Percentiles rank a stretch among this genome's conserved stretches.
These are phyloP conservation scores for Hypoxylon sp. DNA, from an alignment of 2,329 filamentous ascomycete genomes.

Conservation along the genomic window DNA sequence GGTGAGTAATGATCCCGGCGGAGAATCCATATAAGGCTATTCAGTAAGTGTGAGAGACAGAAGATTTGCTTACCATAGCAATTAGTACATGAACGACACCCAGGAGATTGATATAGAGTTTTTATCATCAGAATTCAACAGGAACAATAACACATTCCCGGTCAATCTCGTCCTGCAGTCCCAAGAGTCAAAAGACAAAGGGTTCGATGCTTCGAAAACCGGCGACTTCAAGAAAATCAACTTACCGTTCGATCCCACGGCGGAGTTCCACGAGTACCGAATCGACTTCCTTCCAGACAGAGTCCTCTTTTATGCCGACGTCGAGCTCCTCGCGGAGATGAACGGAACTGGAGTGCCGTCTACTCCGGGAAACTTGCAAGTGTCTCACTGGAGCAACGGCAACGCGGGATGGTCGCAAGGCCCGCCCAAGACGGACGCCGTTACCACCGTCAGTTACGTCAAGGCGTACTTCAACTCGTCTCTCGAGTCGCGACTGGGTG, in stretches of 20 bases:
- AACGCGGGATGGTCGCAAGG: conserved; percentile 79
- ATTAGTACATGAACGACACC: conserved; percentile 82
- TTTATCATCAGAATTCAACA: conserved; percentile 75
- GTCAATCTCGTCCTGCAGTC: conserved; percentile 85
- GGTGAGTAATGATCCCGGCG: conserved; percentile 61
- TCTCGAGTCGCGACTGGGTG: conserved; percentile 56
- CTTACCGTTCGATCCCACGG: conserved; percentile 76
- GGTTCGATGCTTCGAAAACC: conserved; percentile 74
- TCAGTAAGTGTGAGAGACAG: neutral
- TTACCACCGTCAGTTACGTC: conserved; percentile 76
- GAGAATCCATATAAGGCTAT: neutral
- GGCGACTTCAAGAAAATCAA: conserved; percentile 70
- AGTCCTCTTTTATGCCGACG: conserved; percentile 80
- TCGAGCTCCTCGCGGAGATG: conserved; percentile 69
- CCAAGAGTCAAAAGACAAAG: conserved; percentile 68
- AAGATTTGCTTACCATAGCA: conserved; percentile 19
- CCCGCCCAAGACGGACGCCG: conserved; percentile 74
- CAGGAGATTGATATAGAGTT: conserved; percentile 89
- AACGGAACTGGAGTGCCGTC: conserved; percentile 70
- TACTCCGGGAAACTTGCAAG: conserved; percentile 74
- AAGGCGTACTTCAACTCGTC: conserved; percentile 87
- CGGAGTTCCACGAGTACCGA: conserved; percentile 81
- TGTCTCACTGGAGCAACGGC: conserved; percentile 86
- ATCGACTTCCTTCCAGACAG: conserved; percentile 78
- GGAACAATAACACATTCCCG: conserved; percentile 65